Evolutionary conservation across 2,329 filamentous ascomycete genomes (phyloP).

Genomic region (Hansfordia pulvinata): DNA sequence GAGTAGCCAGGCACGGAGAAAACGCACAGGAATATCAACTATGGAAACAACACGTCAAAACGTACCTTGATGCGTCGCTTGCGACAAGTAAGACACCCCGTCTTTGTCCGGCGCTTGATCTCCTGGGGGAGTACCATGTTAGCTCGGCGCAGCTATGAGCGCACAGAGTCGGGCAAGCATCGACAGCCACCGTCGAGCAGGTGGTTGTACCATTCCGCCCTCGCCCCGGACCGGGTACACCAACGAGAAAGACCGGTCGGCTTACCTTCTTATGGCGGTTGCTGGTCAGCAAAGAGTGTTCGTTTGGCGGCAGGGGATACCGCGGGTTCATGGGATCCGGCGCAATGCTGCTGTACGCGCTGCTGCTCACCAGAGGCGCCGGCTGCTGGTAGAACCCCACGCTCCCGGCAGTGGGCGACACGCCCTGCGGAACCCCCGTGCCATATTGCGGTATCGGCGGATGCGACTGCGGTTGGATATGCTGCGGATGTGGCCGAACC

Average conservation of each 20-base stretch:
- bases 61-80: slow-evolving; percentile 50
- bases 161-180: slow-evolving; percentile 3
- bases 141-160: slow-evolving; percentile 2
- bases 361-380: slow-evolving; percentile 17
- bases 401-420: slow-evolving; percentile 20
- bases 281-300: slow-evolving; percentile 31
- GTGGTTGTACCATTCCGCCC: slow-evolving; percentile 3
- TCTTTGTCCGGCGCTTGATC: slow-evolving; percentile 50
- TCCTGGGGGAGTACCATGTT: slow-evolving; percentile 26
- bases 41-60: slow-evolving; percentile 10
- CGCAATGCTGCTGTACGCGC: slow-evolving; percentile 27
- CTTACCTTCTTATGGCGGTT: slow-evolving; percentile 45
- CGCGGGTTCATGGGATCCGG: slow-evolving; percentile 26
- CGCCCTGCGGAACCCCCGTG: slow-evolving; percentile 21
- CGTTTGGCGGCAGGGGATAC: slow-evolving; percentile 31
- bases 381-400: slow-evolving; percentile 29
- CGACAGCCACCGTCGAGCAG: slow-evolving; percentile 6
- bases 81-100: slow-evolving; percentile 47
- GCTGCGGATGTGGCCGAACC: slow-evolving; percentile 15
- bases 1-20: slow-evolving; percentile 2
- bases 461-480: slow-evolving; percentile 1
- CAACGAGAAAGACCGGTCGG: slow-evolving; percentile 1
- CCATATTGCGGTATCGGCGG: slow-evolving; percentile 19
- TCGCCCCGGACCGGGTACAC: too few species aligned
- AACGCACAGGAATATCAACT: slow-evolving; percentile 3